phyloP scores from a whole-genome alignment of 2,329 filamentous ascomycete genomes.

The Pseudogymnoascus sp. region DNA sequence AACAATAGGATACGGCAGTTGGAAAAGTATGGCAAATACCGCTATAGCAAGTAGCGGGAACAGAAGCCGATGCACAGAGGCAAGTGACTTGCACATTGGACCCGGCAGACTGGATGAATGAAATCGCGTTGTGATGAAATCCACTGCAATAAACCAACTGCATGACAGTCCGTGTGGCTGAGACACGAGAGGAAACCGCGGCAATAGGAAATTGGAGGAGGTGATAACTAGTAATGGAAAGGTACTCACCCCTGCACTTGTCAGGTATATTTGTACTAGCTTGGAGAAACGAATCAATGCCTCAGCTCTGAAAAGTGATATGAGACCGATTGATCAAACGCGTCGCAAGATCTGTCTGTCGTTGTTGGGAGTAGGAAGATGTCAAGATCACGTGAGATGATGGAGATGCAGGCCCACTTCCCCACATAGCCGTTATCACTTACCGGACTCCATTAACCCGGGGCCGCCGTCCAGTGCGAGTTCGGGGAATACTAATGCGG shows the following conservation, averaged over 20 bases:
- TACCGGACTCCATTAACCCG: neutral
- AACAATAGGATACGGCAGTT: neutral
- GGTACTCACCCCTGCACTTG: slow-evolving; percentile 4
- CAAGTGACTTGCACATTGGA: neutral
- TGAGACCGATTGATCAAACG: slow-evolving; percentile 6
- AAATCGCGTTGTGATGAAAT: slow-evolving; percentile 2
- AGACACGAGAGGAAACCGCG: slow-evolving; percentile 1
- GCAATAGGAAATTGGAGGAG: slow-evolving; percentile 8
- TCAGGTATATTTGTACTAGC: slow-evolving; percentile 1
- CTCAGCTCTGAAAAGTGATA: neutral
- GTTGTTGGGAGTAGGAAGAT: neutral
- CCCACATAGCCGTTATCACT: neutral
- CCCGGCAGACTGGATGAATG: neutral
- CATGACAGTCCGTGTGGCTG: slow-evolving; percentile 9
- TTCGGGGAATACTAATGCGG: neutral
- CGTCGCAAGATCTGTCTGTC: neutral
- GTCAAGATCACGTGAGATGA: neutral
- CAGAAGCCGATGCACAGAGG: neutral
- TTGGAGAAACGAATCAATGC: neutral
- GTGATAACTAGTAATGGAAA: slow-evolving; percentile 1
- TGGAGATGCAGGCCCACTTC: neutral
- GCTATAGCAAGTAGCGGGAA: neutral
- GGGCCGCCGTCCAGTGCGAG: neutral
- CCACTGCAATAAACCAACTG: slow-evolving; percentile 1
- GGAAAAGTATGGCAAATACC: neutral